Base-by-base conservation (phyloP, 2,329 filamentous ascomycete species). In the Fusarium tupiense region DNA sequence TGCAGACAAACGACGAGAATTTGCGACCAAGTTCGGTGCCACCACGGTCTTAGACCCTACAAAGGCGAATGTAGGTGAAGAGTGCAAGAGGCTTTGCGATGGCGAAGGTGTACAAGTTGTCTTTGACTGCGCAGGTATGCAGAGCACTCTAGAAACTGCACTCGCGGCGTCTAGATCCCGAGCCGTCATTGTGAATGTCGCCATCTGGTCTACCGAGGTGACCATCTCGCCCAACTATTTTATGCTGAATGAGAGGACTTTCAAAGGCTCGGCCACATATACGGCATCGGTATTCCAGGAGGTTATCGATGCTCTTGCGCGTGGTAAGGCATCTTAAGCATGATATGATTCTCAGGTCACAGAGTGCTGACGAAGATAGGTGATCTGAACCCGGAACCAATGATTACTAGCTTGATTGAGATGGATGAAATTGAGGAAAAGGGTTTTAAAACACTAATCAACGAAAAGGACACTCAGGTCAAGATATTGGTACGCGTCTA, bases 321-420 rank as follows among this genome's bases (percentile, higher is more conserved):
- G 13, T 8, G 52, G 52, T 54, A 54, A 17, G 35, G 4, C 4
- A 5, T 12, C 11, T 16, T 4, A 0, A 8, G 0, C 1, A 38
- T 38, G 12, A 33, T 14, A 33, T 33, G 13, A 14, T 33, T 6
- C 4, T 33, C 2, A 14, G 14, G 31, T 33, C 13, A 14, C 33
- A 6, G 1, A 33, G 14, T 33, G 8, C 24, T 54, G 4, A 54
- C 19, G 2, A 6, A 8, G 0, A 29, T 40, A 54, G 52, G 52
- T 22, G 35, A 54, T 5, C 3, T 54, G 6, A 54, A 40, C 2
- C 52, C 35, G 3, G 35, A 54, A 9, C 35, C 52, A 22, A 54
- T 54, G 35, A 54, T 54, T 29, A 54, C 52, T 17, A 40, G 52
- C 8, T 16, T 54, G 35, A 54, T 54, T 20, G 24, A 29, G 24